These are phyloP conservation scores for Rachicladosporium sp. DNA, from an alignment of 2,329 filamentous ascomycete genomes.

Conservation along the genomic window DNA sequence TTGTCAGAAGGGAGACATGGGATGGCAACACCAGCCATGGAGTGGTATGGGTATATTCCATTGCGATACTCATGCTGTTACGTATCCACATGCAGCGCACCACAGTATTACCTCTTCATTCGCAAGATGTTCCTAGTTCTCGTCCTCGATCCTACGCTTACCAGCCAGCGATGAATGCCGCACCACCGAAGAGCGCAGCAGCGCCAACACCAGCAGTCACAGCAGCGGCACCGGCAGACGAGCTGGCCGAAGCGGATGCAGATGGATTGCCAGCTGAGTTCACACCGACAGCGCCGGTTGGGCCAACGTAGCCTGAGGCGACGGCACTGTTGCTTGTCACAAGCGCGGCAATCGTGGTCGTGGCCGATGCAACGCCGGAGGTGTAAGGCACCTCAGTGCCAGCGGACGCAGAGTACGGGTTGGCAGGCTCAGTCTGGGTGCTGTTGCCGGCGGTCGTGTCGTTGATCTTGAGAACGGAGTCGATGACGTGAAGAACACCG, in stretches of 20 bases:
- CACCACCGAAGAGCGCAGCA: slow-evolving; percentile 37
- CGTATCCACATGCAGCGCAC: no score
- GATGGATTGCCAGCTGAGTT: slow-evolving; percentile 5
- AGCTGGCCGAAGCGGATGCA: slow-evolving; percentile 1
- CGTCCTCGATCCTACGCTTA: neutral
- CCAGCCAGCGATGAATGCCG: slow-evolving; percentile 18
- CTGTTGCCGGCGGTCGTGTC: slow-evolving; percentile 19
- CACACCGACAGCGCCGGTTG: slow-evolving; percentile 1
- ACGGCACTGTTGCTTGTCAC: slow-evolving; percentile 20
- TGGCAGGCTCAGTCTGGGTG: slow-evolving; percentile 29
- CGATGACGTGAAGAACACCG: slow-evolving; percentile 40
- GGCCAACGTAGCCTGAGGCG: slow-evolving; percentile 14
- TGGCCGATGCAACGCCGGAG: slow-evolving; percentile 37
- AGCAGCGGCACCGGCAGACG: slow-evolving; percentile 19
- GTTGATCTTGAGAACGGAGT: slow-evolving; percentile 44
- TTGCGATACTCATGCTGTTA: no score
- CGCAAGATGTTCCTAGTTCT: no score
- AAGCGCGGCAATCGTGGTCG: slow-evolving; percentile 22
- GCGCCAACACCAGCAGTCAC: slow-evolving; percentile 32
- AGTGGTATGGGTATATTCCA: no score
- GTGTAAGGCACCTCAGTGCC: slow-evolving; percentile 43
- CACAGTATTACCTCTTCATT: no score
- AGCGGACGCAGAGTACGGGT: slow-evolving; percentile 43
- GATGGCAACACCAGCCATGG: no score
- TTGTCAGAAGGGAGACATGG: no score